Base-by-base conservation (phyloP, 2,329 filamentous ascomycete species). In the Diaporthe amygdali region DNA sequence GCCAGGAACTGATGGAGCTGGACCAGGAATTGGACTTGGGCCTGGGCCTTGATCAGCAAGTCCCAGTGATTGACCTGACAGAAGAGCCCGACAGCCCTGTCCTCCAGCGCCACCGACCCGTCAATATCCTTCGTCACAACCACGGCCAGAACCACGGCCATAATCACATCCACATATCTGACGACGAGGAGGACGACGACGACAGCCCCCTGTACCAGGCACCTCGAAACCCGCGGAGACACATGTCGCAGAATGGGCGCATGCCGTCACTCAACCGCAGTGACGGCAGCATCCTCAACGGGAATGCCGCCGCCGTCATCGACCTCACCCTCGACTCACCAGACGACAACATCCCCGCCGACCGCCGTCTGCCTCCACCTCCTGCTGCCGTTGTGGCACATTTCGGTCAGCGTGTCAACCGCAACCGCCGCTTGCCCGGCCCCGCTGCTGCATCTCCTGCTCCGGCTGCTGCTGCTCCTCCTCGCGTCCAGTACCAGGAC, bases 271-370 rank as follows among this genome's bases (percentile, higher is more conserved):
- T 87, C 37, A 74, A 83, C 9, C 81, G 85, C 52, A 86, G 83
- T 72, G 84, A 86, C 72, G 83, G 82, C 71, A 86, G 82, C 66
- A 78, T 84, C 44, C 76, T 84, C 15, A 78, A 77, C 3, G 68
- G 74, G 9, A 52, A 47, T 34, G 6, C 55, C 78, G 1, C 80
- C 76, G 64, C 71, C 8, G 78, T 89, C 34, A 88, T 90, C 67
- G 88, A 90, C 75, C 82, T 90, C 12, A 90, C 88, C 3, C 79
- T 79, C 32, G 86, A 89, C 71, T 82, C 81, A 8, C 80, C 82
- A 20, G 81, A 82, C 22, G 49, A 66, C 39, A 61, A 54, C 41
- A 68, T 71, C 39, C 71, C 63, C 4, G 63, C 55, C 15, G 27
- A 71, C 66, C 69, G 69, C 25, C 71, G 69, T 17, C 39, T 73